phyloP scores from a whole-genome alignment of 1,139 yeast species.

The Saccharomyces hybrid region DNA sequence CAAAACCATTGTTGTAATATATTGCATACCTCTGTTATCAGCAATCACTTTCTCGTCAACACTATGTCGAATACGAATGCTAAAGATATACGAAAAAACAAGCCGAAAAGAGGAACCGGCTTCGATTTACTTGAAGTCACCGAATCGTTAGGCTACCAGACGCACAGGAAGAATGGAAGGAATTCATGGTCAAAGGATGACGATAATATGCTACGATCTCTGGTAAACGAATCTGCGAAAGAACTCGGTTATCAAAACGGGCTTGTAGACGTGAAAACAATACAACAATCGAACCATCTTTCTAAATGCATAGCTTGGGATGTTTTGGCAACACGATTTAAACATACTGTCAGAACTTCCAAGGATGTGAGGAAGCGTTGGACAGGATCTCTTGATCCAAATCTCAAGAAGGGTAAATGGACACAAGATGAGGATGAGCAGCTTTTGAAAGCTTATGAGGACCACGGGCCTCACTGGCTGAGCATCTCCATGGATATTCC shows the following conservation, averaged over 20 bases:
- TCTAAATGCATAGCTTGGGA: conserved; percentile 51
- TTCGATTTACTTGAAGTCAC: conserved; percentile 64
- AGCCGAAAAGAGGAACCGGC: neutral
- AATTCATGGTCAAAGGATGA: conserved; percentile 66
- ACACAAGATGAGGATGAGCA: conserved; percentile 71
- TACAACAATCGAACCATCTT: conserved; percentile 25
- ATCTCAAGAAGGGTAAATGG: conserved; percentile 80
- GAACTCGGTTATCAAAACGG: conserved; percentile 31
- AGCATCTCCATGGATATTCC: conserved; percentile 66
- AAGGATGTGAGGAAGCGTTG: conserved; percentile 70
- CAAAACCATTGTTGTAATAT: neutral
- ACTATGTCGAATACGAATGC: neutral
- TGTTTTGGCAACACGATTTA: conserved; percentile 40
- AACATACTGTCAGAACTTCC: conserved; percentile 44
- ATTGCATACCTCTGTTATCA: no score
- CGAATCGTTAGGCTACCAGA: conserved; percentile 68
- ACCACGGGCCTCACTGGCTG: conserved; percentile 80
- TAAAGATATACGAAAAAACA: neutral
- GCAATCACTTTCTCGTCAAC: no score
- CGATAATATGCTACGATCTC: conserved; percentile 40
- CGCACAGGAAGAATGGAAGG: no score
- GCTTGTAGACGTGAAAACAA: conserved; percentile 26
- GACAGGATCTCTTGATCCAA: conserved; percentile 78
- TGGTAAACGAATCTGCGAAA: conserved; percentile 34
- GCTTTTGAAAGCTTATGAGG: conserved; percentile 54